Evolutionary conservation across 2,329 filamentous ascomycete species (phyloP), one percentile per base, ranked within the genome.

Genomic region (Colletotrichum lindemuthianum): DNA sequence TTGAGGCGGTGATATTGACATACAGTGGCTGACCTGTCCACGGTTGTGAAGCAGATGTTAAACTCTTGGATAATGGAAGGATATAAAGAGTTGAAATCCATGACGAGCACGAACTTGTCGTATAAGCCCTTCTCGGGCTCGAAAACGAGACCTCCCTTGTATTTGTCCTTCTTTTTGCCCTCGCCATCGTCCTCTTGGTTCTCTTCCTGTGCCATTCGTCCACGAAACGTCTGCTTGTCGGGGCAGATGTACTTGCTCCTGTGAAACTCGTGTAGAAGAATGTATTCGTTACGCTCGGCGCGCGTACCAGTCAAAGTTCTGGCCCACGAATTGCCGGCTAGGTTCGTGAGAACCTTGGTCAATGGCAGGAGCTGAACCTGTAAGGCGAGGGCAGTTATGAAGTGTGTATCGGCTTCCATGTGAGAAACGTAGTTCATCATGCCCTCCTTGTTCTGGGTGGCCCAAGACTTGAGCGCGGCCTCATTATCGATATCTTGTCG

Each of bases 41-140:
- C 93, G 0, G 96, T 99, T 2, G 96, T 99, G 79, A 99, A 99
- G 82, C 96, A 99, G 71, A 99, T 99, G 78, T 99, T 99, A 81
- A 90, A 99, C 84, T 99, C 96, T 74, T 99, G 96, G 67, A 99
- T 99, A 73, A 99, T 98, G 74, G 93, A 97, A 37, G 96, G 96
- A 73, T 99, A 99, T 67, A 99, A 84, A 72, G 94, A 97, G 85
- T 99, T 99, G 84, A 99, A 99, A 83, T 99, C 96, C 96, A 99
- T 99, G 77, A 99, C 96, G 60, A 99, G 86, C 58, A 99, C 92
- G 77, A 96, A 97, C 79, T 96, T 97, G 84, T 99, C 96, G 74
- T 99, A 99, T 5, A 99, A 86, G 15, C 96, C 96, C 77, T 95
- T 97, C 76, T 98, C 94, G 5, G 96, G 96, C 76, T 99, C 96